Evolutionary conservation across 768 basidiomycete genomes (phyloP), one percentile per base, ranked within the genome.

Genomic region (Tricholoma furcatifolium): DNA sequence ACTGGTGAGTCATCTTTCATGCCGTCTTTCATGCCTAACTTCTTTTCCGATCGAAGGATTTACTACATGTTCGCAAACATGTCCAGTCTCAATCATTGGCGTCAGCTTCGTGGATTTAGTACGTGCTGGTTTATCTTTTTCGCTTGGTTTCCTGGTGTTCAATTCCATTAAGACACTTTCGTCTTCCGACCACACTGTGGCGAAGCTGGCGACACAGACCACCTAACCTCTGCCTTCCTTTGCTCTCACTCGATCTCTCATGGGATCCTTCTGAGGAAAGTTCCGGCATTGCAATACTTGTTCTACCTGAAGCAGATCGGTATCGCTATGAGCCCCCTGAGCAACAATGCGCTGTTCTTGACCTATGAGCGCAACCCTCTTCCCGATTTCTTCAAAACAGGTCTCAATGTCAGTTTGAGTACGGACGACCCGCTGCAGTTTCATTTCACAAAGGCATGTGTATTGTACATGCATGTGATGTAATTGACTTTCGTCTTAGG

Each of bases 31-130:
- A 21, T 1, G 40, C 40, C n/a, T 46, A 43, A 50, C 17, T 6
- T 47, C 6, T 14, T 8, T 43, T 30, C 31, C 55, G 15, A 21
- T 65, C 23, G 23, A 35, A 92, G 94, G 94, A 73, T 94, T 2
- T 99, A 98, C 72, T 98, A 98, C 68, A 93, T 98, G 85, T 99
- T 87, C 62, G 92, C 94, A 7, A 99, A 98, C 64, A 93, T 97
- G 76, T 82, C 93, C 1, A 94, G 91, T 60, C 74, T 99, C 56
- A 99, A 99, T 66, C 86, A 91, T 43, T 99, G 94, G 94, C 79
- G 97, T 32, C 81, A 82, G 40, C 70, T 77, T 11, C 77, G 95
- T 36, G 94, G 94, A 2, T 98, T 98, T 73, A 97, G 96, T 98
- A 61, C 60, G 20, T 44, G n/a, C n/a, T 24, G 15, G 34, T 35